Percentiles rank a stretch among this genome's conserved stretches.
phyloP scores from a whole-genome alignment of 306 rosid genomes.

The Sesbania bispinosa region DNA sequence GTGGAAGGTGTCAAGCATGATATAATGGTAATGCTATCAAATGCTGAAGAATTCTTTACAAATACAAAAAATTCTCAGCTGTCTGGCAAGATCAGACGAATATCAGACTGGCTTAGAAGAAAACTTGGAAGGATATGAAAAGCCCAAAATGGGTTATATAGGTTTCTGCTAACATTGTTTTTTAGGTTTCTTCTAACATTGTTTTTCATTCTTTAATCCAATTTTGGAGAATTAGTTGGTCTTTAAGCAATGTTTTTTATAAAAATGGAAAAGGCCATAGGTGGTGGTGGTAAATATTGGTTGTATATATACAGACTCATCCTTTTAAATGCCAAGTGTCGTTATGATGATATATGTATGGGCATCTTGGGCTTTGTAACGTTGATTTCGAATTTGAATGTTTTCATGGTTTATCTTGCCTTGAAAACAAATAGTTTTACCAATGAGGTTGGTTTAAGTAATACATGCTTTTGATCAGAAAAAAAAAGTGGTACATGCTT shows the following conservation, averaged over 20 bases:
- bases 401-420: neutral
- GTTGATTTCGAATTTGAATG: neutral
- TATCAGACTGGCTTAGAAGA: constrained; percentile 47
- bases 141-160: constrained; percentile 20
- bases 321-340: neutral
- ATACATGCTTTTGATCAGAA: no score
- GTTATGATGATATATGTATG: neutral
- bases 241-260: constrained; percentile 19
- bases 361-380: neutral
- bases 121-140: constrained; percentile 58
- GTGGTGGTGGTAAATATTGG: constrained; percentile 26
- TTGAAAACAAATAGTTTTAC: no score
- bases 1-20: constrained; percentile 72
- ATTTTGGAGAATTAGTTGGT: constrained; percentile 31
- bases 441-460: no score
- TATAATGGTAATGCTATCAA: constrained; percentile 53
- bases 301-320: constrained; percentile 6
- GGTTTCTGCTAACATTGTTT: constrained; percentile 32
- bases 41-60: constrained; percentile 42
- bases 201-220: constrained; percentile 40
- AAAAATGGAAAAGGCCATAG: constrained; percentile 34
- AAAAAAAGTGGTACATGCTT: no score
- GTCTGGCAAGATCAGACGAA: constrained; percentile 35
- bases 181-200: constrained; percentile 3
- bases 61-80: constrained; percentile 29